phyloP scores from a whole-genome alignment of 306 rosid species.

The Rubus idaeus region DNA sequence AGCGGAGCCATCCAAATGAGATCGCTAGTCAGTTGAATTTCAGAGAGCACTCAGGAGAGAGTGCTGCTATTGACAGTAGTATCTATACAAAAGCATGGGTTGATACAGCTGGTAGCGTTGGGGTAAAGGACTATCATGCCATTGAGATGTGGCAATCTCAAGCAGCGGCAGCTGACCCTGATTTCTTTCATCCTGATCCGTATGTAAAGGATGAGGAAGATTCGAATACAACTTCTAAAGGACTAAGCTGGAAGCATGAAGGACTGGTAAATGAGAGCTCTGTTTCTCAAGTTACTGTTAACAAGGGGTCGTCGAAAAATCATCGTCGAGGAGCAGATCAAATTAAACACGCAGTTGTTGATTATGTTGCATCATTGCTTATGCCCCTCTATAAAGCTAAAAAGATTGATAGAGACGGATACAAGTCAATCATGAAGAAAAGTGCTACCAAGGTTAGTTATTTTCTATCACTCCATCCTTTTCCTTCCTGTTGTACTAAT shows the following conservation, averaged over 20 bases:
- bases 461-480: slow-evolving; percentile 20
- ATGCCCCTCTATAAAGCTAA: slow-evolving; percentile 98
- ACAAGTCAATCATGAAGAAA: slow-evolving; percentile 99
- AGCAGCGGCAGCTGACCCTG: slow-evolving; percentile 88
- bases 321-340: slow-evolving; percentile 86
- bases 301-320: slow-evolving; percentile 60
- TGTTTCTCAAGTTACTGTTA: slow-evolving; percentile 87
- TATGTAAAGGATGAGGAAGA: slow-evolving; percentile 85
- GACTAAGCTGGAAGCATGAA: slow-evolving; percentile 71
- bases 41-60: slow-evolving; percentile 97
- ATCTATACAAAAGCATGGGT: slow-evolving; percentile 97
- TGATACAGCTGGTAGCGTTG: slow-evolving; percentile 82
- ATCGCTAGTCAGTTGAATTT: slow-evolving; percentile 74
- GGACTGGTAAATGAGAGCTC: slow-evolving; percentile 81
- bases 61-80: slow-evolving; percentile 85
- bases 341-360: slow-evolving; percentile 96
- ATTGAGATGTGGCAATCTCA: slow-evolving; percentile 99
- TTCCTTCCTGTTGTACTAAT: slow-evolving; percentile 23
- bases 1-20: slow-evolving; percentile 93
- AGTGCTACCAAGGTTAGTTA: slow-evolving; percentile 84
- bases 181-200: slow-evolving; percentile 47
- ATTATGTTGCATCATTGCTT: slow-evolving; percentile 92
- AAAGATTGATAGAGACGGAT: slow-evolving; percentile 89
- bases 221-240: slow-evolving; percentile 75
- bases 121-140: slow-evolving; percentile 82